phyloP scores from a whole-genome alignment of 2,329 filamentous ascomycete species.

The Monascus ruber region DNA sequence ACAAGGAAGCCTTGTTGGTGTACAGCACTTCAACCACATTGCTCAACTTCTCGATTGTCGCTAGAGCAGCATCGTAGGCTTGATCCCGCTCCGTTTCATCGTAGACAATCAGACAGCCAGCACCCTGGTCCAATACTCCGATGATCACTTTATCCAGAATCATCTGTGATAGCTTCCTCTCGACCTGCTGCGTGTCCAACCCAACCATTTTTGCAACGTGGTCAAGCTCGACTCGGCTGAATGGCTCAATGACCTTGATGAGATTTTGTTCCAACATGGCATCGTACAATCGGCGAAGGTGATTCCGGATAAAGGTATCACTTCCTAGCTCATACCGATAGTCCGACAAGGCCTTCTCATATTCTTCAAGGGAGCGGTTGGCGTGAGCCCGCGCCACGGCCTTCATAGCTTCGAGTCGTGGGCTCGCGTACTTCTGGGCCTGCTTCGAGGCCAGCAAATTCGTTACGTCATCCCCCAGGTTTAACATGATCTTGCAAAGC shows the following conservation, averaged over 20 bases:
- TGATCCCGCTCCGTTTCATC: slow-evolving; percentile 91
- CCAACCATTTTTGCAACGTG: slow-evolving; percentile 98
- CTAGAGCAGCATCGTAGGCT: slow-evolving; percentile 84
- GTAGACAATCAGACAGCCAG: slow-evolving; percentile 93
- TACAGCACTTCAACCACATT: slow-evolving; percentile 96
- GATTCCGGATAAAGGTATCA: slow-evolving; percentile 93
- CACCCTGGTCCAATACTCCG: slow-evolving; percentile 90
- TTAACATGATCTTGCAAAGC: slow-evolving; percentile 99
- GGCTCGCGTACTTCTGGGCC: slow-evolving; percentile 88
- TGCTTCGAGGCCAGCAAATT: slow-evolving; percentile 91
- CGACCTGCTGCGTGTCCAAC: slow-evolving; percentile 88
- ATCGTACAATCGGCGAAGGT: slow-evolving; percentile 90
- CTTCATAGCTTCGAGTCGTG: slow-evolving; percentile 98
- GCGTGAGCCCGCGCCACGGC: slow-evolving; percentile 90
- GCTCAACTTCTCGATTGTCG: slow-evolving; percentile 93
- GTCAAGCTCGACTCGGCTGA: slow-evolving; percentile 90
- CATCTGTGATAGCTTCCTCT: slow-evolving; percentile 98
- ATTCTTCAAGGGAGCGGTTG: slow-evolving; percentile 92
- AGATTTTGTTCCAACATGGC: slow-evolving; percentile 99
- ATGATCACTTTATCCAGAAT: slow-evolving; percentile 98
- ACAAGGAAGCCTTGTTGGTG: slow-evolving; percentile 88
- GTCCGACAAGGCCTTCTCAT: slow-evolving; percentile 79
- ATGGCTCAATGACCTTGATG: slow-evolving; percentile 99
- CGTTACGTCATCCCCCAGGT: slow-evolving; percentile 91
- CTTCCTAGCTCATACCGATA: slow-evolving; percentile 91